phyloP scores from a whole-genome alignment of 2,329 filamentous ascomycete genomes.

The Orbilia quercus region DNA sequence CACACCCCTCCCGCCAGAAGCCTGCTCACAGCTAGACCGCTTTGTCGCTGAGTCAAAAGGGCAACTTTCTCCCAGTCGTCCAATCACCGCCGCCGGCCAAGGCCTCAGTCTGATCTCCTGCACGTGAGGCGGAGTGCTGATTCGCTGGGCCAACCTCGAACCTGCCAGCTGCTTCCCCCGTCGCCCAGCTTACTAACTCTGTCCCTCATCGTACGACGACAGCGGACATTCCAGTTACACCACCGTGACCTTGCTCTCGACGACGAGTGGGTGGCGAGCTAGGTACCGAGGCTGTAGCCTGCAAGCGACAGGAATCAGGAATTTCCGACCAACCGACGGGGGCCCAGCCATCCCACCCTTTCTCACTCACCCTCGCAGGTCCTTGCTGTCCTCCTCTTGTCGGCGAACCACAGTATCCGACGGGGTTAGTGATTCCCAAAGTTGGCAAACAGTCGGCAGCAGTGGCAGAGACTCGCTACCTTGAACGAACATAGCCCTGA shows the following conservation, averaged over 20 bases:
- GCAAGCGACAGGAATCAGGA: constrained; percentile 27
- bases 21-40: background rate
- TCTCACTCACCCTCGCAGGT: no score
- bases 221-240: constrained; percentile 12
- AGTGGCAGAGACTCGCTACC: constrained; percentile 52
- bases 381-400: constrained; percentile 5
- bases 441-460: constrained; percentile 31
- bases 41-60: constrained; percentile 50
- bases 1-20: constrained; percentile 17
- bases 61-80: constrained; percentile 22
- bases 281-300: constrained; percentile 39
- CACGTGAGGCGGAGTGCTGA: constrained; percentile 56
- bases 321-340: constrained; percentile 21
- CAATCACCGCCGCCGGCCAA: constrained; percentile 25
- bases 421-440: constrained; percentile 20
- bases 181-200: constrained; percentile 19
- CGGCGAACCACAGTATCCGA: constrained; percentile 25
- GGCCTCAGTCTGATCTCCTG: constrained; percentile 37
- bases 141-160: constrained; percentile 45
- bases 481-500: constrained; percentile 43
- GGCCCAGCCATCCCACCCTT: background rate
- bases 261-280: constrained; percentile 22
- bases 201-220: constrained; percentile 33
- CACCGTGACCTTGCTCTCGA: constrained; percentile 11
- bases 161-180: constrained; percentile 43